phyloP scores from a whole-genome alignment of 2,329 filamentous ascomycete species.

The Exophiala xenobiotica region DNA sequence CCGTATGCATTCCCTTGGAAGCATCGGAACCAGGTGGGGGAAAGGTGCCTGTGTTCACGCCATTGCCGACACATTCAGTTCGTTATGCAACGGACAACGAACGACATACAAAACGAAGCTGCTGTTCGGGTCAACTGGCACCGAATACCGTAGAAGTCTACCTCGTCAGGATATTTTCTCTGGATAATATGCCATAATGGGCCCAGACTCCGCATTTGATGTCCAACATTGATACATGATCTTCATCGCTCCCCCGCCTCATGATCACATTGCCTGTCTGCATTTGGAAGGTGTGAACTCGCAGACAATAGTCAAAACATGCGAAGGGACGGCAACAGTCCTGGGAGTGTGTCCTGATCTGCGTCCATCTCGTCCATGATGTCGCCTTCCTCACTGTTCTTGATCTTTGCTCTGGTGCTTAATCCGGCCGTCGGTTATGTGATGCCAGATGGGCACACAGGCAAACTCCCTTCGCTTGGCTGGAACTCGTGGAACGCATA shows the following conservation, averaged over 20 bases:
- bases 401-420: neutral
- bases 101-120: no score
- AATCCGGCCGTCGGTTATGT: neutral
- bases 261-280: neutral
- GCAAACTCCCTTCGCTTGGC: neutral
- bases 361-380: neutral
- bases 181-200: no score
- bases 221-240: constrained; percentile 1
- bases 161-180: no score
- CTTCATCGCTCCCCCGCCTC: neutral
- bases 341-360: no score
- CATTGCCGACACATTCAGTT: no score
- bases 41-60: no score
- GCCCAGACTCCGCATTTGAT: no score
- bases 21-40: no score
- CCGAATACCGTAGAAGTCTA: neutral
- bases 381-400: neutral
- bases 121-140: neutral
- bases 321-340: neutral
- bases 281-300: neutral
- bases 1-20: no score
- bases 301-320: neutral
- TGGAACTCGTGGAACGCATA: constrained; percentile 3
- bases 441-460: constrained; percentile 1
- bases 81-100: no score